Base-by-base conservation (phyloP, 768 basidiomycete species). In the Pisolithus sp. region DNA sequence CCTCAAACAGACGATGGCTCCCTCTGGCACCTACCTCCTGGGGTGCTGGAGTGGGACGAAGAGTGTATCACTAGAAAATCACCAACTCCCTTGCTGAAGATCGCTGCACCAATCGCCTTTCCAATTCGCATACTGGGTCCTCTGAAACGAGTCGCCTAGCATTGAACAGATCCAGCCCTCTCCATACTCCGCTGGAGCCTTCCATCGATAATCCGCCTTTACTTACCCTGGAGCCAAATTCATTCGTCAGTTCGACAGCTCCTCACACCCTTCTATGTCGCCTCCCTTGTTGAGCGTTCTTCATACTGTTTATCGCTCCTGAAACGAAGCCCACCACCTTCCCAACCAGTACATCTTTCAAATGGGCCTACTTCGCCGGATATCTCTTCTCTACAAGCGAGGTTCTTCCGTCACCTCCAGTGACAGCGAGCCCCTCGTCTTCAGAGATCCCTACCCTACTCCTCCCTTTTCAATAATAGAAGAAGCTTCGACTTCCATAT, bases 311-410 rank as follows among this genome's bases (percentile, higher is more conserved):
- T 75, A 1, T 76, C 76, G 13, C 68, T 77, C 55, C 64, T 78
- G 44, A 71, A 72, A 59, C 68, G 75, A 40, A 54, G 68, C 56
- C 54, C 73, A 15, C 67, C 72, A 3, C 71, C 71, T 31, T 71
- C 66, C 21, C 72, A 73, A 40, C 73, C 78, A 1, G 73, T 89
- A 43, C 78, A 79, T 41, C 76, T 88, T 8, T 83, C 80, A 40
- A 81, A 88, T 93, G 89, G 85, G 68, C 75, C 8, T 82, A 85
- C 3, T 83, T 93, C 60, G 73, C 86, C 82, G n/a, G n/a, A n/a
- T n/a, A 17, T 77, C 80, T 31, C 71, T 88, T 46, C 73, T 86
- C 24, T 85, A 87, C 56, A 76, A 82, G 38, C 72, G 74, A 23
- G 53, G 68, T 9, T 81, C 75, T 9, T 81, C 75, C 58, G 73